phyloP scores from a whole-genome alignment of 768 basidiomycete genomes.

The Bullera alba region DNA sequence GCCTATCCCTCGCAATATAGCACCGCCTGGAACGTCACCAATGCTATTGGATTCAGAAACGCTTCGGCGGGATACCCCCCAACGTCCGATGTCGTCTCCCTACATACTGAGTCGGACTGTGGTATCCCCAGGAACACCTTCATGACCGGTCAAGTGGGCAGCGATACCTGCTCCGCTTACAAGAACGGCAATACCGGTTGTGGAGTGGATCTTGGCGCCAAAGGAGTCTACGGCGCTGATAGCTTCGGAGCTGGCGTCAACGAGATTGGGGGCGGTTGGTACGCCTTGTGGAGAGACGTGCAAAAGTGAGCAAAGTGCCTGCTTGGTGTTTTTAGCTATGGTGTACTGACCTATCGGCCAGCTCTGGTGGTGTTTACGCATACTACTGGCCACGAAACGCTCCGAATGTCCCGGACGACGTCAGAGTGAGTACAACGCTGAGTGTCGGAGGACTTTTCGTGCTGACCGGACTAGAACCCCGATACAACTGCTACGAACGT shows the following conservation, averaged over 20 bases:
- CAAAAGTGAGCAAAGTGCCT: constrained; percentile 21
- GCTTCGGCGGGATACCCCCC: constrained; percentile 8
- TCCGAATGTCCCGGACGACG: constrained; percentile 49
- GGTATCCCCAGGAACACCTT: constrained; percentile 11
- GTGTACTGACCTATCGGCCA: too few relatives aligned
- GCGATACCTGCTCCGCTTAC: constrained; percentile 32
- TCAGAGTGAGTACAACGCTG: constrained; percentile 45
- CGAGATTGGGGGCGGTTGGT: constrained; percentile 56
- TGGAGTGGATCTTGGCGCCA: constrained; percentile 48
- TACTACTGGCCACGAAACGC: constrained; percentile 60
- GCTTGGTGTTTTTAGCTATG: too few relatives aligned
- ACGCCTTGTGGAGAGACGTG: constrained; percentile 47
- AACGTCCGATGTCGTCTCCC: constrained; percentile 16
- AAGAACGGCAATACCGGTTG: constrained; percentile 59
- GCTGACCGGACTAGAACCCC: constrained; percentile 22
- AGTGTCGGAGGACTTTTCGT: too few relatives aligned
- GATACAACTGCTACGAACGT: constrained; percentile 26
- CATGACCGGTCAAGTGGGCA: constrained; percentile 28
- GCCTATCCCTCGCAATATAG: constrained; percentile 26
- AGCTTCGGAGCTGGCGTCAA: constrained; percentile 29
- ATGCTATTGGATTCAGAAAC: constrained; percentile 1
- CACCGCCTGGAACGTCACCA: constrained; percentile 31
- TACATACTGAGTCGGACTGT: constrained; percentile 34
- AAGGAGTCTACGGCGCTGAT: constrained; percentile 26
- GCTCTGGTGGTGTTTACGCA: constrained; percentile 52